Conservation (phyloP, 768 basidiomycete genomes). For the Lactifluus subvellereus region DNA sequence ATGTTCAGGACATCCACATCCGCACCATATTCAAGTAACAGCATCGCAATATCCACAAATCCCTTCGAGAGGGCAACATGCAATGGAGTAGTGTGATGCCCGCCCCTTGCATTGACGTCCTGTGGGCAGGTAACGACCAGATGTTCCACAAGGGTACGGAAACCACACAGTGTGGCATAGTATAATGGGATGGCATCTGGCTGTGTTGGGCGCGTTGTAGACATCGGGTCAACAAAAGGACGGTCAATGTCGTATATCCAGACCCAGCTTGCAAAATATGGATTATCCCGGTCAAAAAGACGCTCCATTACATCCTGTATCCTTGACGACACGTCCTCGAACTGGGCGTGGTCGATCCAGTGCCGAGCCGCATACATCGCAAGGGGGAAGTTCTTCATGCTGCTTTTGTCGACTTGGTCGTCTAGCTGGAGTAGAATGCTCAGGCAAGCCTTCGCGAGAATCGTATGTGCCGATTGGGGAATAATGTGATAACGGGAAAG, state of each 20-base stretch:
- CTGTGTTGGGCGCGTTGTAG: background rate
- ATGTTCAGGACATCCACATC: background rate
- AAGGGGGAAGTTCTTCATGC: background rate
- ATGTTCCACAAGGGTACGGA: background rate
- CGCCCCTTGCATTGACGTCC: background rate
- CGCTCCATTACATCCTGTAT: background rate
- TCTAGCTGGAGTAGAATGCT: background rate
- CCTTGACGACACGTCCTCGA: background rate
- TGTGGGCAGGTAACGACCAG: background rate
- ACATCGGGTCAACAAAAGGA: background rate
- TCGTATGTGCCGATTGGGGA: background rate
- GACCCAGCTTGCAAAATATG: background rate
- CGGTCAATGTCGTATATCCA: background rate
- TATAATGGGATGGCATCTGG: background rate
- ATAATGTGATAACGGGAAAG: background rate
- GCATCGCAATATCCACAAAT: too few relatives aligned
- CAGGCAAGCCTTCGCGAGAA: background rate
- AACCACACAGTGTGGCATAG: background rate
- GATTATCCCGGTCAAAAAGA: background rate
- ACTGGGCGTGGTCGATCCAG: background rate
- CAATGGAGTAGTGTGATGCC: too few relatives aligned
- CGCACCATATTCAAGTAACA: background rate
- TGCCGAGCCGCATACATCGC: background rate
- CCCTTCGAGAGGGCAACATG: too few relatives aligned
- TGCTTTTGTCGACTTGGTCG: background rate